Evolutionary conservation across 495 filamentous ascomycete species (phyloP).

Genomic region (Aspergillus mulundensis): DNA sequence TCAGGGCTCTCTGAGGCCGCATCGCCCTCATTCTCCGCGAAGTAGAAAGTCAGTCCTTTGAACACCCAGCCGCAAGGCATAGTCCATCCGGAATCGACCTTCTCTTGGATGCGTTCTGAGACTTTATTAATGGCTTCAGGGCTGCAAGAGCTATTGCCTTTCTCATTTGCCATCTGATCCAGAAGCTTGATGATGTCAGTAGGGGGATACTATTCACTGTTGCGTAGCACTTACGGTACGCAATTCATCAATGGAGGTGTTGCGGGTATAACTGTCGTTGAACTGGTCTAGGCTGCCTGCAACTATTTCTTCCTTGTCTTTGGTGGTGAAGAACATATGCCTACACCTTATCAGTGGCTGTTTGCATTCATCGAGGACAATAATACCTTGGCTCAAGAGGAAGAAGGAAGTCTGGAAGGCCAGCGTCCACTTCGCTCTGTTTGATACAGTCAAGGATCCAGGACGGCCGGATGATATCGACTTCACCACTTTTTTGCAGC

Average conservation of each 20-base stretch:
- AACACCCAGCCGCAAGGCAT: conserved; percentile 64
- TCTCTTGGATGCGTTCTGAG: conserved; percentile 51
- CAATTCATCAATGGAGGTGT: conserved; percentile 64
- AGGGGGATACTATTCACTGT: not conserved
- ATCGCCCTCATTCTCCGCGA: conserved; percentile 31
- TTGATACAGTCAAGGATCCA: conserved; percentile 84
- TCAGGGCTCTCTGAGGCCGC: not conserved
- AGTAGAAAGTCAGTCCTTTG: conserved; percentile 52
- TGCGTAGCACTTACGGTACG: conserved; percentile 33
- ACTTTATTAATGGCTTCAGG: conserved; percentile 49
- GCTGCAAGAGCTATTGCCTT: conserved; percentile 22
- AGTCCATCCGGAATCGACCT: conserved; percentile 33
- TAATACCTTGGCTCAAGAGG: conserved; percentile 66
- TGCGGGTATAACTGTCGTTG: conserved; percentile 78
- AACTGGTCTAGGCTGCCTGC: conserved; percentile 64
- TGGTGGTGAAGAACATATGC: conserved; percentile 55
- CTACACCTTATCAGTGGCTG: conserved; percentile 19
- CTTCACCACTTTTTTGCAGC: conserved; percentile 62
- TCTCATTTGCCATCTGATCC: conserved; percentile 38
- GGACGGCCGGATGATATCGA: conserved; percentile 68
- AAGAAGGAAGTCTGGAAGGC: conserved; percentile 53
- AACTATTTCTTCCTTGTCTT: conserved; percentile 40
- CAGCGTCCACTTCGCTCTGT: conserved; percentile 60
- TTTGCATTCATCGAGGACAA: not conserved
- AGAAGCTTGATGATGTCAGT: conserved; percentile 33